Conservation (phyloP, 2,329 filamentous ascomycete species). For the Xylaria hypoxylon region DNA sequence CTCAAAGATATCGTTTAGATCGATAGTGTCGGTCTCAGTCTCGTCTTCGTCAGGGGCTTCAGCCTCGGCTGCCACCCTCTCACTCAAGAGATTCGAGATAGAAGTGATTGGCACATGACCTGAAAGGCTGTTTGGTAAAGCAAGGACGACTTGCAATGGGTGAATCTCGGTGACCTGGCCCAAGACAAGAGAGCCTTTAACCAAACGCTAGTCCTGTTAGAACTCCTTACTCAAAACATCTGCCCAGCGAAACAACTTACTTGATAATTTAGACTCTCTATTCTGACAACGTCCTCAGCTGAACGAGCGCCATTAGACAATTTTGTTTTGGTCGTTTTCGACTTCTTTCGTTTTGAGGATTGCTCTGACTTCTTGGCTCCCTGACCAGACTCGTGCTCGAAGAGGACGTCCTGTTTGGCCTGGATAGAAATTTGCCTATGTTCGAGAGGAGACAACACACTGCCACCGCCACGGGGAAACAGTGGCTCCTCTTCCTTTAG, state of each 20-base stretch:
- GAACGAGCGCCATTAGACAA: constrained; percentile 65
- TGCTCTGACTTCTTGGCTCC: constrained; percentile 58
- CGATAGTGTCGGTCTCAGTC: constrained; percentile 70
- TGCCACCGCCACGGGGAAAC: constrained; percentile 93
- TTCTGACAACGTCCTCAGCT: constrained; percentile 71
- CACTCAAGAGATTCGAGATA: constrained; percentile 83
- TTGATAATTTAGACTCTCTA: constrained; percentile 92
- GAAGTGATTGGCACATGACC: constrained; percentile 93
- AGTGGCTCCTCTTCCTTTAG: constrained; percentile 84
- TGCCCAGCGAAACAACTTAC: constrained; percentile 58
- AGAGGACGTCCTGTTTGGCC: constrained; percentile 90
- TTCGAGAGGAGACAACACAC: constrained; percentile 90
- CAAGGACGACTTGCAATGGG: constrained; percentile 79
- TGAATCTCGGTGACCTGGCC: constrained; percentile 88
- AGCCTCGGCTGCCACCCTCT: constrained; percentile 77
- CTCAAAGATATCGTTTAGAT: constrained; percentile 79
- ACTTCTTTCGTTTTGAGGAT: constrained; percentile 66
- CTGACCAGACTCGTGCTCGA: constrained; percentile 78
- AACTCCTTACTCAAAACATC: constrained; percentile 15
- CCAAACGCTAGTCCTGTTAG: constrained; percentile 81
- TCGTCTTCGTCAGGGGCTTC: constrained; percentile 68
- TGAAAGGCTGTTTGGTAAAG: constrained; percentile 90
- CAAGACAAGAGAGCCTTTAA: constrained; percentile 86
- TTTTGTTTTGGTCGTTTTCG: constrained; percentile 65
- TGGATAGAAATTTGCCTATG: constrained; percentile 96